Conservation (phyloP, 495 filamentous ascomycete genomes). For the Hypoxylon intermedium region DNA sequence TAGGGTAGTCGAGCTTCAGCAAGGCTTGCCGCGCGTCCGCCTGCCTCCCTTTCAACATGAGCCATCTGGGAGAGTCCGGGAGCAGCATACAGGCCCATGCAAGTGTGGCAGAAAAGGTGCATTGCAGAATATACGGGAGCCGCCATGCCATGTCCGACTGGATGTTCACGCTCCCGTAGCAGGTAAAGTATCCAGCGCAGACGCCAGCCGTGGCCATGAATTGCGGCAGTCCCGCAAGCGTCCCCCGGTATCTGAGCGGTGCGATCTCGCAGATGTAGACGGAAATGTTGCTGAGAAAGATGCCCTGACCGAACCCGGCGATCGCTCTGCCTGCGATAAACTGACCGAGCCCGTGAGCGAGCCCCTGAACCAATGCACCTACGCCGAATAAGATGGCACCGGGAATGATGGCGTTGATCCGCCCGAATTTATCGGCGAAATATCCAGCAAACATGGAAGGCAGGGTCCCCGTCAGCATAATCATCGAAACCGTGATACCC, state of each 20-base stretch:
- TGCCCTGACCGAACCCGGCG: slow-evolving; percentile 65
- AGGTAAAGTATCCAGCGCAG: slow-evolving; percentile 65
- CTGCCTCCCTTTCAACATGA: slow-evolving; percentile 43
- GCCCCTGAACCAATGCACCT: slow-evolving; percentile 59
- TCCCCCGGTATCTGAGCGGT: slow-evolving; percentile 58
- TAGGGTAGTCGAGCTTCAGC: slow-evolving; percentile 56
- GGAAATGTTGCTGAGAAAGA: slow-evolving; percentile 63
- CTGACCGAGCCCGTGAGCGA: slow-evolving; percentile 56
- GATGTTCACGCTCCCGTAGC: slow-evolving; percentile 62
- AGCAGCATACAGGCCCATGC: slow-evolving; percentile 48
- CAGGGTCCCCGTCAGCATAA: slow-evolving; percentile 67
- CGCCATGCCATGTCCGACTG: slow-evolving; percentile 65
- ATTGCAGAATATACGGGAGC: slow-evolving; percentile 58
- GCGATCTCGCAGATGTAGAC: slow-evolving; percentile 71
- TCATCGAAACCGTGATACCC: slow-evolving; percentile 68
- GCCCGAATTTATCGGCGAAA: slow-evolving; percentile 65
- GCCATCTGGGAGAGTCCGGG: slow-evolving; percentile 54
- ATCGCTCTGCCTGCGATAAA: slow-evolving; percentile 63
- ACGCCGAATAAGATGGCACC: slow-evolving; percentile 62
- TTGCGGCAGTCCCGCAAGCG: slow-evolving; percentile 63
- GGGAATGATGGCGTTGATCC: slow-evolving; percentile 59
- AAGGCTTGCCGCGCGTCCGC: slow-evolving; percentile 47
- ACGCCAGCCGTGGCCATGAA: slow-evolving; percentile 61
- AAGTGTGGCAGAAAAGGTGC: slow-evolving; percentile 50
- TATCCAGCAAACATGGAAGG: slow-evolving; percentile 69